These are phyloP conservation scores for Asclepias syriaca DNA, from an alignment of 257 asterid genomes.

Conservation along the genomic window DNA sequence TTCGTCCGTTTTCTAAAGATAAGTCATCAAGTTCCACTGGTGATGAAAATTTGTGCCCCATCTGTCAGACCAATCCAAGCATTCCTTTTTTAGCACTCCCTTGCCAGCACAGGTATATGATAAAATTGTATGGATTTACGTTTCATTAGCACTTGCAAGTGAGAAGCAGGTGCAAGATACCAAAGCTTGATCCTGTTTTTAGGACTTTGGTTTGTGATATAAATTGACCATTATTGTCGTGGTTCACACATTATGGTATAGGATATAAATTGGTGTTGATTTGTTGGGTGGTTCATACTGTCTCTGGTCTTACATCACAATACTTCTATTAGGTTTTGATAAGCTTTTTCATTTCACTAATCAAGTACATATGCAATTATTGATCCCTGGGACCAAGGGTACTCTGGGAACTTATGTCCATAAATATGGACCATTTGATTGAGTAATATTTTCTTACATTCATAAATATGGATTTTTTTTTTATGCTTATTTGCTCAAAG, in stretches of 20 bases:
- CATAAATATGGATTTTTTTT: neutral
- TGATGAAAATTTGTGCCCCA: slow-evolving; percentile 75
- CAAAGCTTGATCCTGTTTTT: neutral
- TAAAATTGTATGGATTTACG: neutral
- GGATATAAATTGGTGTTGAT: neutral
- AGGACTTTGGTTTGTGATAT: neutral
- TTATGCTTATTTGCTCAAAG: neutral
- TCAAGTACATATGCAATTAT: neutral
- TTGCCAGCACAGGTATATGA: slow-evolving; percentile 79
- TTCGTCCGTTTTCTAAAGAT: slow-evolving; percentile 78
- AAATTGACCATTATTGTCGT: neutral
- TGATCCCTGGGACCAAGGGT: neutral
- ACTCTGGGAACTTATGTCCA: neutral
- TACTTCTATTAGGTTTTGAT: neutral
- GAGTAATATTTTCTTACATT: neutral
- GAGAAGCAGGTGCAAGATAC: neutral
- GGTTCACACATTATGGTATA: neutral
- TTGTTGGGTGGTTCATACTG: neutral
- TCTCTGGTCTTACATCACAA: neutral
- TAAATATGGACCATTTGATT: neutral
- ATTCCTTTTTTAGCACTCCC: slow-evolving; percentile 89
- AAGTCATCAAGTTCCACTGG: slow-evolving; percentile 57
- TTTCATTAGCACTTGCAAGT: neutral
- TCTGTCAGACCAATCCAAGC: slow-evolving; percentile 77
- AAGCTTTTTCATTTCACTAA: neutral